Percentiles rank a stretch among this genome's conserved stretches.
Evolutionary conservation across 441 rosid genomes (phyloP).

Genomic region (Pelargonium myrrhifolium): DNA sequence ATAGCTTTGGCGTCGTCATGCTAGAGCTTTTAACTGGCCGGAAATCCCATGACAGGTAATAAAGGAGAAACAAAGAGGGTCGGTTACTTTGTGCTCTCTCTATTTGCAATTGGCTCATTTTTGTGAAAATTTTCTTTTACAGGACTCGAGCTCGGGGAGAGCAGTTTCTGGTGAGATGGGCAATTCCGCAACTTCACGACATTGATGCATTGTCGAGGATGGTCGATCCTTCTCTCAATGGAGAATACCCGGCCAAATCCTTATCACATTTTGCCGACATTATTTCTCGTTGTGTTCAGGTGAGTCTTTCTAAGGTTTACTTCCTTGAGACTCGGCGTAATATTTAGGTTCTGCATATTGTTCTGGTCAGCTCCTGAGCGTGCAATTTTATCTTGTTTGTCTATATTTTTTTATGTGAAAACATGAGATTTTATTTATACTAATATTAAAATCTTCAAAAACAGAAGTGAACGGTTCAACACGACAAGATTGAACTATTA

Average conservation of each 20-base stretch:
- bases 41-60: conserved; percentile 72
- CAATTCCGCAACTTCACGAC: conserved; percentile 88
- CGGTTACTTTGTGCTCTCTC: not conserved
- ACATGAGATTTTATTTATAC: too few species aligned
- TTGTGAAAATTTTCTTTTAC: conserved; percentile 11
- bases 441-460: too few species aligned
- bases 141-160: conserved; percentile 72
- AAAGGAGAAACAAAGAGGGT: conserved; percentile 1
- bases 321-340: not conserved
- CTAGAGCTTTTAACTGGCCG: conserved; percentile 92
- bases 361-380: too few species aligned
- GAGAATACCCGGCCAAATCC: conserved; percentile 78
- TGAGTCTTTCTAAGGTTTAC: conserved; percentile 21
- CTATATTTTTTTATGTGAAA: too few species aligned
- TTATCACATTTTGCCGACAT: conserved; percentile 88
- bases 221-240: conserved; percentile 87
- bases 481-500: too few species aligned
- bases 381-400: too few species aligned
- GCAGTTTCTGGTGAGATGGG: conserved; percentile 96
- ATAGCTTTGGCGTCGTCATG: conserved; percentile 97
- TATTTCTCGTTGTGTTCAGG: conserved; percentile 89
- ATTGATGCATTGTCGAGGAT: conserved; percentile 79
- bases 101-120: not conserved
- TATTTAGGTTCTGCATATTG: too few species aligned
- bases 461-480: too few species aligned